A percentile compares a stretch with the other conserved stretches of the same genome.
phyloP scores from a whole-genome alignment of 305 asterid genomes.

The Vinca major region DNA sequence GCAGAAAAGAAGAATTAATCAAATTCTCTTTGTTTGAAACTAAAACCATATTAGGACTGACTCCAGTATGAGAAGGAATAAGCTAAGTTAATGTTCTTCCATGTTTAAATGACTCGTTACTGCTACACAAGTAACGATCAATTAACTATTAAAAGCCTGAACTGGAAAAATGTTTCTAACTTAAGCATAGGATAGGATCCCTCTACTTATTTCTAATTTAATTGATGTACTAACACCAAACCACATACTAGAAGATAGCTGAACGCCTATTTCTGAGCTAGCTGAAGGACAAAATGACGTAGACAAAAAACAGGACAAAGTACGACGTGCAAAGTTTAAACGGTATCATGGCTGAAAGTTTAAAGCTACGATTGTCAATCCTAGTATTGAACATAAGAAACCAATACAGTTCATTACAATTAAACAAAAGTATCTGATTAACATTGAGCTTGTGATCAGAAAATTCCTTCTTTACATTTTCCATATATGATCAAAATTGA shows the following conservation, averaged over 20 bases:
- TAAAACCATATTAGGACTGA: too few species aligned
- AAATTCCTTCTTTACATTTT: constrained; percentile 35
- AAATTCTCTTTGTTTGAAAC: too few species aligned
- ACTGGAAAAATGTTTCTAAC: not conserved
- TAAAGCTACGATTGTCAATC: not conserved
- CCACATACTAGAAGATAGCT: not conserved
- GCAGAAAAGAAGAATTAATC: too few species aligned
- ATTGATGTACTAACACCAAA: not conserved
- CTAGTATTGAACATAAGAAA: not conserved
- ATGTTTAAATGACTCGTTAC: too few species aligned
- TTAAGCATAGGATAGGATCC: not conserved
- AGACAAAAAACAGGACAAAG: too few species aligned
- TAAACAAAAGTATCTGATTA: not conserved
- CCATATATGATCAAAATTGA: constrained; percentile 33
- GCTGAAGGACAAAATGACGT: too few species aligned
- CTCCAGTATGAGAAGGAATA: too few species aligned
- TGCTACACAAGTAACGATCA: too few species aligned
- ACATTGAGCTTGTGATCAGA: constrained; percentile 17
- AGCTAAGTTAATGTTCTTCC: too few species aligned
- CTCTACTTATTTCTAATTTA: not conserved
- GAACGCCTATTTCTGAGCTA: not conserved
- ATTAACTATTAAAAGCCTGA: not conserved
- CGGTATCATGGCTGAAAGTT: not conserved
- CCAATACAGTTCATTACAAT: constrained; percentile 10
- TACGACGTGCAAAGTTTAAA: too few species aligned